Conservation (phyloP, 2,329 filamentous ascomycete species). For the Penicillium sumatraense region DNA sequence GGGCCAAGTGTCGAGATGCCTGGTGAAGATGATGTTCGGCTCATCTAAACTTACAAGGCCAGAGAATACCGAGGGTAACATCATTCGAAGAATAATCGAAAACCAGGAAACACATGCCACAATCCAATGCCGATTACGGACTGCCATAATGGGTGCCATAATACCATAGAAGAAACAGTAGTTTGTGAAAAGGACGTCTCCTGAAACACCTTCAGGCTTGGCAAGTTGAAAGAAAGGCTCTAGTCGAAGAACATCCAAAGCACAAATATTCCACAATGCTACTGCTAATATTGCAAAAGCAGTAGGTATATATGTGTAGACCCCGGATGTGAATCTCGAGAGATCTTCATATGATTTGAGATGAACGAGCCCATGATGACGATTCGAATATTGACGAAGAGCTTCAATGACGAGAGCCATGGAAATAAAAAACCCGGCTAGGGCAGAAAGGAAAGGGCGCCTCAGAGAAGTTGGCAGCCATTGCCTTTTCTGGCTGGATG, state of each 20-base stretch:
- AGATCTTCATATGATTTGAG: constrained; percentile 12
- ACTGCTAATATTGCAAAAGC: constrained; percentile 19
- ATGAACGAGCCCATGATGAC: constrained; percentile 16
- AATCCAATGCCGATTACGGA: constrained; percentile 26
- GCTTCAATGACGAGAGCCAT: constrained; percentile 13
- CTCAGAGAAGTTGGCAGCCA: constrained; percentile 19
- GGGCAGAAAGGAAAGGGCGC: constrained; percentile 12
- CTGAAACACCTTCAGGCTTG: constrained; percentile 11
- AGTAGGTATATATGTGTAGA: constrained; percentile 20
- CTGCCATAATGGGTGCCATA: constrained; percentile 18
- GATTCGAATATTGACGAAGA: constrained; percentile 18
- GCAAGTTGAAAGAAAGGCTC: constrained; percentile 29
- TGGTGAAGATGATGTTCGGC: neutral
- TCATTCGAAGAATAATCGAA: constrained; percentile 19
- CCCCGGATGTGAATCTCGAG: constrained; percentile 2
- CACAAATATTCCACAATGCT: constrained; percentile 20
- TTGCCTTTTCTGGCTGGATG: neutral
- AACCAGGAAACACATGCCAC: constrained; percentile 17
- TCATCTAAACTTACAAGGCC: constrained; percentile 20
- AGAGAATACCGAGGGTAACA: constrained; percentile 21
- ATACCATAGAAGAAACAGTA: constrained; percentile 24
- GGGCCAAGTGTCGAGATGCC: constrained; percentile 17
- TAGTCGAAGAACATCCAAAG: constrained; percentile 24
- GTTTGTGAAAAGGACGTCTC: constrained; percentile 24
- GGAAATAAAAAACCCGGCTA: constrained; percentile 13